These are phyloP conservation scores for Cryphonectria carpinicola DNA, from an alignment of 2,329 filamentous ascomycete genomes.

Conservation along the genomic window DNA sequence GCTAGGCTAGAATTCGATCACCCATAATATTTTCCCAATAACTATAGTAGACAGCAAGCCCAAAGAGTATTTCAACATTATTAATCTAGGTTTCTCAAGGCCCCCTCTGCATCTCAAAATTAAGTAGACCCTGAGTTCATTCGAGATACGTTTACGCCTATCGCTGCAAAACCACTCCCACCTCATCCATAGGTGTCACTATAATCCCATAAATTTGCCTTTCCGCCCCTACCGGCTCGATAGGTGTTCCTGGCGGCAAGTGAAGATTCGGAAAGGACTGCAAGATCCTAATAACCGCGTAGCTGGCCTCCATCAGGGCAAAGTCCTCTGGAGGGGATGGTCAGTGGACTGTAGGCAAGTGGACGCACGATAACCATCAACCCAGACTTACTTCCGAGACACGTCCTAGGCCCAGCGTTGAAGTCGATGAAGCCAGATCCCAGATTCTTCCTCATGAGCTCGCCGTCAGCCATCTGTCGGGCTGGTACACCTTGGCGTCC, in stretches of 20 bases:
- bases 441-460: slow-evolving; percentile 13
- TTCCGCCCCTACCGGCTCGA: slow-evolving; percentile 34
- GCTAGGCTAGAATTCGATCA: too few species aligned
- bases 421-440: slow-evolving; percentile 23
- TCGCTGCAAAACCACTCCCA: background rate
- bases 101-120: too few species aligned
- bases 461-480: slow-evolving; percentile 13
- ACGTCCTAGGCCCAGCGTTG: slow-evolving; percentile 19
- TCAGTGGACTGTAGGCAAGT: background rate
- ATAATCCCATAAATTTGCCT: slow-evolving; percentile 32
- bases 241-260: slow-evolving; percentile 28
- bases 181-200: slow-evolving; percentile 21
- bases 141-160: background rate
- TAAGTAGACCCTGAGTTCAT: too few species aligned
- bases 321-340: slow-evolving; percentile 31
- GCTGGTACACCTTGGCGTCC: slow-evolving; percentile 4
- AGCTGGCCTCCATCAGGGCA: slow-evolving; percentile 33
- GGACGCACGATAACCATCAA: background rate
- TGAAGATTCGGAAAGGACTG: slow-evolving; percentile 32
- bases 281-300: slow-evolving; percentile 31
- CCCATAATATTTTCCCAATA: too few species aligned
- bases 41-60: too few species aligned
- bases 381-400: slow-evolving; percentile 22
- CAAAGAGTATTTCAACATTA: too few species aligned
- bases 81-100: too few species aligned